Conservation (phyloP, 2,329 filamentous ascomycete genomes). For the Cladosporium austrohemisphaericum region DNA sequence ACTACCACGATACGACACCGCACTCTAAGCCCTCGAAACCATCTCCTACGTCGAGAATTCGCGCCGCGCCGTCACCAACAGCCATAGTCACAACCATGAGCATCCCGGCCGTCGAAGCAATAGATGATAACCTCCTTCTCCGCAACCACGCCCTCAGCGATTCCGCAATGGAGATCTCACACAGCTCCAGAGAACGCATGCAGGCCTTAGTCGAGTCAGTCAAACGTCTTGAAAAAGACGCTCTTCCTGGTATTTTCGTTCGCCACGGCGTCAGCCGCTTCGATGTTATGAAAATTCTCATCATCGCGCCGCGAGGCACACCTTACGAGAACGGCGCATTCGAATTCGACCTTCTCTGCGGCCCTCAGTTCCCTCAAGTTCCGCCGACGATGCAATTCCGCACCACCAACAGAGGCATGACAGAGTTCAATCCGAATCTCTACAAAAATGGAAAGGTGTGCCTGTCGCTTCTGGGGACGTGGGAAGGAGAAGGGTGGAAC, state of each 20-base stretch:
- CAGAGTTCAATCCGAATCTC: conserved; percentile 57
- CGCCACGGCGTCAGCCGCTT: conserved; percentile 55
- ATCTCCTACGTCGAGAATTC: too few species aligned
- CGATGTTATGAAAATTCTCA: conserved; percentile 55
- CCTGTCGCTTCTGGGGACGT: conserved; percentile 55
- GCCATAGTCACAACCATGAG: too few species aligned
- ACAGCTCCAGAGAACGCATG: too few species aligned
- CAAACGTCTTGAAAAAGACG: too few species aligned
- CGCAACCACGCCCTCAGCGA: too few species aligned
- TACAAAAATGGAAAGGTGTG: conserved; percentile 60
- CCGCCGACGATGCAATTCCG: conserved; percentile 54
- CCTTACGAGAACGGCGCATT: conserved; percentile 60
- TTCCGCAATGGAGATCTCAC: too few species aligned
- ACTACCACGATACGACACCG: too few species aligned
- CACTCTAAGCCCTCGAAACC: too few species aligned
- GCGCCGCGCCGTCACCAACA: too few species aligned
- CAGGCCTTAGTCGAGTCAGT: too few species aligned
- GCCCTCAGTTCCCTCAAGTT: conserved; percentile 43
- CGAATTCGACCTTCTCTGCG: conserved; percentile 54
- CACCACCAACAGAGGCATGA: conserved; percentile 47
- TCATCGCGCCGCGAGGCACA: conserved; percentile 55
- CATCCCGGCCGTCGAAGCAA: too few species aligned
- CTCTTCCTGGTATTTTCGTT: conserved; percentile 54
- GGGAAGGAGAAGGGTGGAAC: conserved; percentile 46
- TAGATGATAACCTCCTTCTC: too few species aligned